Percentiles rank a stretch among this genome's conserved stretches.
These are phyloP conservation scores for Piedraia hortae DNA, from an alignment of 2,329 filamentous ascomycete genomes.

Conservation along the genomic window DNA sequence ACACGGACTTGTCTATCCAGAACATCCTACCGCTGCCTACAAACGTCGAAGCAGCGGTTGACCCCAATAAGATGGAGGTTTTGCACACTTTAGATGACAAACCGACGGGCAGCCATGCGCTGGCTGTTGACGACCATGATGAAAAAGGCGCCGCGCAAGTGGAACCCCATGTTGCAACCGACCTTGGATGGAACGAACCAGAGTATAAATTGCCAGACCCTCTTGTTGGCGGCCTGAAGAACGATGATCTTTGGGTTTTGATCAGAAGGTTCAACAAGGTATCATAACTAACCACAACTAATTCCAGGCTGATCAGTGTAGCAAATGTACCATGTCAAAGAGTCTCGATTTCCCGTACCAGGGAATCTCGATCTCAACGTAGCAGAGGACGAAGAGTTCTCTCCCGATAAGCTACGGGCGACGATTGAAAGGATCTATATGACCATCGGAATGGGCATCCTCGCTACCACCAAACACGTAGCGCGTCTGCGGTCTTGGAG, in stretches of 20 bases:
- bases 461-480: constrained; percentile 44
- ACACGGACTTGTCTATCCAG: constrained; percentile 2
- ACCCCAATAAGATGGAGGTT: constrained; percentile 10
- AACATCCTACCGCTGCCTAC: constrained; percentile 13
- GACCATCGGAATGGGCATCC: constrained; percentile 40
- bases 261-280: constrained; percentile 49
- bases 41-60: constrained; percentile 7
- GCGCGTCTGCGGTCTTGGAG: constrained; percentile 53
- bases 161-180: constrained; percentile 14
- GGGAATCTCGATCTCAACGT: constrained; percentile 55
- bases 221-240: constrained; percentile 38
- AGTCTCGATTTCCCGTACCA: constrained; percentile 29
- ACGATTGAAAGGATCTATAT: constrained; percentile 62
- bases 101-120: constrained; percentile 20
- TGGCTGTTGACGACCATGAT: constrained; percentile 20
- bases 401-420: constrained; percentile 52
- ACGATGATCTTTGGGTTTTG: constrained; percentile 47
- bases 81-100: constrained; percentile 14
- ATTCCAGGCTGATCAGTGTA: not conserved
- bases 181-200: constrained; percentile 41
- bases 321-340: constrained; percentile 38
- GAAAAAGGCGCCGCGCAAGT: constrained; percentile 20
- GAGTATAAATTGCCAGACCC: constrained; percentile 27
- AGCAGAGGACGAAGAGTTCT: constrained; percentile 56
- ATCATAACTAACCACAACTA: constrained; percentile 1